These are phyloP conservation scores for Talaromyces funiculosus DNA, from an alignment of 2,329 filamentous ascomycete species.

Conservation along the genomic window DNA sequence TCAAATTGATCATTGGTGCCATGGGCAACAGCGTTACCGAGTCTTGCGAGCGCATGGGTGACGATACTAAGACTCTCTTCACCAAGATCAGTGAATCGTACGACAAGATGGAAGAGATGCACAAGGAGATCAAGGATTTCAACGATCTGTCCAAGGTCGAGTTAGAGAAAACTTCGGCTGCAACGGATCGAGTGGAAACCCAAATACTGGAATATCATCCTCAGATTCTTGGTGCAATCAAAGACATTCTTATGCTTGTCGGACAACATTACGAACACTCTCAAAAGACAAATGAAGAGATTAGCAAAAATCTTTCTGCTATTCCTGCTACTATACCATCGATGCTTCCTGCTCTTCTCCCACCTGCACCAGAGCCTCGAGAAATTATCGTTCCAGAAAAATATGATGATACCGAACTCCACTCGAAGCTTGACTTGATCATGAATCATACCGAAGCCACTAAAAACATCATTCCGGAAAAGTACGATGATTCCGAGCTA, in stretches of 20 bases:
- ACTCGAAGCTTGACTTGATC: slow-evolving; percentile 52
- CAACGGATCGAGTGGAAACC: slow-evolving; percentile 69
- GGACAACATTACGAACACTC: slow-evolving; percentile 85
- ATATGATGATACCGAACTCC: slow-evolving; percentile 56
- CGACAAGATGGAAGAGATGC: slow-evolving; percentile 65
- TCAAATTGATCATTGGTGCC: slow-evolving; percentile 79
- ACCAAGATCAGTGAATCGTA: slow-evolving; percentile 74
- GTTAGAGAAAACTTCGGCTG: slow-evolving; percentile 65
- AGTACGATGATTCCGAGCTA: slow-evolving; percentile 57
- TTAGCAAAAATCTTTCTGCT: slow-evolving; percentile 51
- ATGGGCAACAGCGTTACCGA: slow-evolving; percentile 76
- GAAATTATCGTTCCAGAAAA: slow-evolving; percentile 44
- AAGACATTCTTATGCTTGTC: slow-evolving; percentile 77
- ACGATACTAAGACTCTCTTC: slow-evolving; percentile 83
- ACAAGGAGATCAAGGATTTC: slow-evolving; percentile 67
- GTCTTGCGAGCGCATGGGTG: slow-evolving; percentile 77
- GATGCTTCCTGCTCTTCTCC: slow-evolving; percentile 49
- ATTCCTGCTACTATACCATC: slow-evolving; percentile 50
- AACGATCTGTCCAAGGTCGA: slow-evolving; percentile 79
- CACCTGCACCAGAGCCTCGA: slow-evolving; percentile 32
- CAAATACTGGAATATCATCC: slow-evolving; percentile 80
- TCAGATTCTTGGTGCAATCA: slow-evolving; percentile 77
- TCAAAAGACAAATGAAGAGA: slow-evolving; percentile 59
- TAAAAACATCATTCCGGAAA: slow-evolving; percentile 53
- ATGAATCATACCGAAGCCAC: slow-evolving; percentile 50